Evolutionary conservation across 768 basidiomycete species (phyloP).

Genomic region (Lactarius pseudohatsudake): DNA sequence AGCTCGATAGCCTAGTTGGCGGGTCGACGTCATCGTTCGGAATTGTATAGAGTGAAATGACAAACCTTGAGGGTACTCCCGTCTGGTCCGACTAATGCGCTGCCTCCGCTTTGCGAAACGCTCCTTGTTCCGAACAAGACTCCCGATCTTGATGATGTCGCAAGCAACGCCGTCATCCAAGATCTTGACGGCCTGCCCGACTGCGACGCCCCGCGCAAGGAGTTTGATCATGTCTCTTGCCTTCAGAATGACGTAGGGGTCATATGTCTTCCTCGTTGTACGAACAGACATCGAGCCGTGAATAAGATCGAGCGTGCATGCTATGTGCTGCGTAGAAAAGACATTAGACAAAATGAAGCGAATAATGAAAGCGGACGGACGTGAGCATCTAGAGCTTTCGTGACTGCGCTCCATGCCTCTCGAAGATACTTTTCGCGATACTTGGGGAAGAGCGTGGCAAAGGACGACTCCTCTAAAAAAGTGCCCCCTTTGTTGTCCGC

Average conservation of each 20-base stretch:
- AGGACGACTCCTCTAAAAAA: conserved; percentile 95
- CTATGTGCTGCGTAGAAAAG: conserved; percentile 59
- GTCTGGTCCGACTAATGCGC: conserved; percentile 94
- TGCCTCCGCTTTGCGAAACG: conserved; percentile 95
- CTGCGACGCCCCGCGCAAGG: conserved; percentile 85
- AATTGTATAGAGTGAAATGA: background rate
- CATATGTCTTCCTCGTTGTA: conserved; percentile 95
- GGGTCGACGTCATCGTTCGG: conserved; percentile 1
- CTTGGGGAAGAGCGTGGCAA: conserved; percentile 97
- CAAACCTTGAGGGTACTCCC: conserved; percentile 94
- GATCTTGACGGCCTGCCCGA: conserved; percentile 84
- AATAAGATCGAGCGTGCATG: conserved; percentile 90
- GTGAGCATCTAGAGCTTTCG: conserved; percentile 76
- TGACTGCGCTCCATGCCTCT: conserved; percentile 92
- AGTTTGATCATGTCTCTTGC: conserved; percentile 95
- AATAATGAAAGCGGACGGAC: conserved; percentile 51
- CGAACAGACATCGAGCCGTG: conserved; percentile 97
- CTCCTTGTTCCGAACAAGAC: conserved; percentile 90
- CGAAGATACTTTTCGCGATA: conserved; percentile 96
- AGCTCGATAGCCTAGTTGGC: conserved; percentile 85
- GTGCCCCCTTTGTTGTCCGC: conserved; percentile 77
- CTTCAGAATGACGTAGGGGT: conserved; percentile 95
- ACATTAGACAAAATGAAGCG: conserved; percentile 4
- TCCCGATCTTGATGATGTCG: conserved; percentile 99
- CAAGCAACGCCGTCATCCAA: conserved; percentile 88